phyloP scores from a whole-genome alignment of 2,329 filamentous ascomycete genomes.

The Orbilia oligospora region DNA sequence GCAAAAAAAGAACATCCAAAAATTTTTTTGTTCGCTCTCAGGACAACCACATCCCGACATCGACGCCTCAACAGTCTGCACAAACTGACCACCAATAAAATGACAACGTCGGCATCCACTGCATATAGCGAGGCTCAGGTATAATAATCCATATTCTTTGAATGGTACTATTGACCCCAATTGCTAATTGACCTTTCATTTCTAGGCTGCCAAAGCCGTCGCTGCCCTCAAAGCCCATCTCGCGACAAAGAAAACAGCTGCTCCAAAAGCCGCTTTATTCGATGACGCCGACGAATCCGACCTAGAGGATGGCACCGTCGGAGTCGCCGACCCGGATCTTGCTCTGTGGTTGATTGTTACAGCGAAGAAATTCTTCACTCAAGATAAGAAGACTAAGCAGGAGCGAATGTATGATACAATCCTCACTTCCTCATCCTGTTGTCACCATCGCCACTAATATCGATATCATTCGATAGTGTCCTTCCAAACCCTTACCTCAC shows the following conservation, averaged over 20 bases:
- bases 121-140: constrained; percentile 53
- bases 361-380: constrained; percentile 62
- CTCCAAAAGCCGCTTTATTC: constrained; percentile 45
- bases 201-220: constrained; percentile 55
- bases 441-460: not conserved
- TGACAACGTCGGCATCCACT: constrained; percentile 50
- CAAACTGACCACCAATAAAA: constrained; percentile 20
- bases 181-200: constrained; percentile 29
- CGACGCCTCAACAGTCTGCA: constrained; percentile 10
- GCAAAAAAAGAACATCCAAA: constrained; percentile 48
- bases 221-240: constrained; percentile 52
- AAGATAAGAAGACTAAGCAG: constrained; percentile 56
- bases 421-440: not conserved
- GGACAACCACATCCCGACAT: constrained; percentile 31
- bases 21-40: constrained; percentile 30
- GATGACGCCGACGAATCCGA: constrained; percentile 58
- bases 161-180: not conserved
- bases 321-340: constrained; percentile 60
- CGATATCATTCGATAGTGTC: constrained; percentile 17
- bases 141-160: not conserved
- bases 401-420: constrained; percentile 47
- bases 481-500: constrained; percentile 58
- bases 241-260: constrained; percentile 40
- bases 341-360: constrained; percentile 63
- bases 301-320: constrained; percentile 60